Evolutionary conservation across 2,329 filamentous ascomycete species (phyloP), one percentile per base, ranked within the genome.

Genomic region (Myriosclerotinia curreyana): DNA sequence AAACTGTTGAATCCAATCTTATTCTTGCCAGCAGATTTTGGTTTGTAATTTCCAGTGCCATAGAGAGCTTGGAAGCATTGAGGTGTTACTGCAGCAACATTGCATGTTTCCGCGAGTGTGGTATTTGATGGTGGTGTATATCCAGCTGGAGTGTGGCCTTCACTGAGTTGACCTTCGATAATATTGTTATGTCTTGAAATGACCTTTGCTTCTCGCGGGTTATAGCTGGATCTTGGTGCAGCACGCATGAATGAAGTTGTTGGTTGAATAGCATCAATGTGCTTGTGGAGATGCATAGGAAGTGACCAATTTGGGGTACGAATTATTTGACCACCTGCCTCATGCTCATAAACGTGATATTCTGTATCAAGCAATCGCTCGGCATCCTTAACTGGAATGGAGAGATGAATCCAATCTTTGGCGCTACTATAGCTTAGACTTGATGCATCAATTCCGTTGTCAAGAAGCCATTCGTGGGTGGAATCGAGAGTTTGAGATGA

Each of bases 191-290:
- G 62, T 49, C 62, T 64, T 50, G 63, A 36, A 5, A 20, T 11
- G 9, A 61, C 9, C 28, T 53, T 50, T 9, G 22, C 17, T 4
- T 40, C 25, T 40, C 4, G 31, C 34, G 59, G 59, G 15, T 51
- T 46, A n/a, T 42, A 63, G 20, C 44, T 63, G 3, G 61, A 59
- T 51, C 25, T 59, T 38, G 61, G 61, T 15, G 50, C 62, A 11
- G 62, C 49, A 49, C 79, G 78, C 72, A 83, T 82, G 76, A 86
- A 86, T 0, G 83, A 83, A 56, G 80, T 86, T 1, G 84, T 86
- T 2, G 84, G 84, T 71, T 86, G 83, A 34, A 86, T 81, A 15
- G 82, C 79, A 69, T 86, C 82, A 66, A 86, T 81, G 70, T 84
- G 83, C 56, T 79, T 76, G 70, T 86, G 83, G 5, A 86, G 76